Percentiles rank a stretch among this genome's conserved stretches.
phyloP scores from a whole-genome alignment of 345 rosid species.

The Citropsis articulata region DNA sequence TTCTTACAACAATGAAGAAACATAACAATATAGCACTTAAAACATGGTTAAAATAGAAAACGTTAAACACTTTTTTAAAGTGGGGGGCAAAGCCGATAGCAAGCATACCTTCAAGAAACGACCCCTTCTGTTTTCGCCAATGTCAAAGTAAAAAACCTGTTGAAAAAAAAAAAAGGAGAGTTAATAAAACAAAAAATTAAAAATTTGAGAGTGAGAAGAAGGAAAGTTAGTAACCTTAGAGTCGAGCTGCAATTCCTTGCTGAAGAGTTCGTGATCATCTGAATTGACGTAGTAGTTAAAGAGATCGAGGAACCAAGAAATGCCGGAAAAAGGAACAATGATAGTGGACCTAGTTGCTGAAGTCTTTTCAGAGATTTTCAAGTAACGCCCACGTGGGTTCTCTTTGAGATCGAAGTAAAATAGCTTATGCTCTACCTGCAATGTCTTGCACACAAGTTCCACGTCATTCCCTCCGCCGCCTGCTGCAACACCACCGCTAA shows the following conservation, averaged over 20 bases:
- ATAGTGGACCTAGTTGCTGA: slow-evolving; percentile 99
- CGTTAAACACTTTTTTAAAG: neutral
- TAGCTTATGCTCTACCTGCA: slow-evolving; percentile 96
- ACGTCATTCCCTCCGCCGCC: slow-evolving; percentile 68
- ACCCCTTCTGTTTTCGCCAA: slow-evolving; percentile 94
- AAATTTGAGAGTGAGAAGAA: neutral
- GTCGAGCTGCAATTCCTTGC: slow-evolving; percentile 98
- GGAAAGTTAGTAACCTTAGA: slow-evolving; percentile 55
- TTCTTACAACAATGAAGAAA: neutral
- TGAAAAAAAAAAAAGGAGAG: neutral
- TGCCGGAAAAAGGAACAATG: slow-evolving; percentile 94
- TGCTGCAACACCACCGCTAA: slow-evolving; percentile 6
- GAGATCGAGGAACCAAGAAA: slow-evolving; percentile 98
- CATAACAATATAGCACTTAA: neutral
- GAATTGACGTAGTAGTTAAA: slow-evolving; percentile 93
- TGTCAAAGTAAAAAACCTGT: slow-evolving; percentile 94
- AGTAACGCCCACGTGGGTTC: slow-evolving; percentile 93
- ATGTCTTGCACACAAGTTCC: slow-evolving; percentile 91
- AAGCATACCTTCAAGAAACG: slow-evolving; percentile 80
- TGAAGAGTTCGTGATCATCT: slow-evolving; percentile 81
- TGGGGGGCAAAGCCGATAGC: neutral
- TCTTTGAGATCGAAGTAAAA: slow-evolving; percentile 95
- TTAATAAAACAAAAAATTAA: neutral
- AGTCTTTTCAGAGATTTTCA: slow-evolving; percentile 96
- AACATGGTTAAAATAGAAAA: neutral